These are phyloP conservation scores for Penicillium sp. DNA, from an alignment of 2,329 filamentous ascomycete genomes.

Conservation along the genomic window DNA sequence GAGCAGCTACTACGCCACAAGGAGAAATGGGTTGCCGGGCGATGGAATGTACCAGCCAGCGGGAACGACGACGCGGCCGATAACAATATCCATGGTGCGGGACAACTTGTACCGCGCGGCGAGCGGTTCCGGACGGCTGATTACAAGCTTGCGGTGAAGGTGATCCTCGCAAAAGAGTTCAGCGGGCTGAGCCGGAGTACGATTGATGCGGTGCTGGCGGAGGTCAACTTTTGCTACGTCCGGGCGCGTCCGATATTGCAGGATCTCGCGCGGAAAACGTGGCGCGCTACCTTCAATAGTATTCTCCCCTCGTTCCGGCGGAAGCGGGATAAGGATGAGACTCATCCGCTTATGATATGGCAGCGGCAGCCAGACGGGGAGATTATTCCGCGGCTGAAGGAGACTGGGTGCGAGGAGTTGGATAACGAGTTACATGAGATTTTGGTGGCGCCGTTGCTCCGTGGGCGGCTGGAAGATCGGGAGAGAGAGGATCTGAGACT, in stretches of 20 bases:
- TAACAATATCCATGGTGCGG: constrained; percentile 16
- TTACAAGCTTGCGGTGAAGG: constrained; percentile 49
- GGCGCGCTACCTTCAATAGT: constrained; percentile 51
- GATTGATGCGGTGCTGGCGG: constrained; percentile 53
- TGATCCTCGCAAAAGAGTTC: constrained; percentile 49
- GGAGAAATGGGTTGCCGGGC: constrained; percentile 52
- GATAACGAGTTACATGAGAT: constrained; percentile 47
- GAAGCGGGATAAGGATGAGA: constrained; percentile 44
- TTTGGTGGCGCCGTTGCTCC: constrained; percentile 44
- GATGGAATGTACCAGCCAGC: constrained; percentile 48
- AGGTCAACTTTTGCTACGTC: constrained; percentile 53
- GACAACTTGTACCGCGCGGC: constrained; percentile 38
- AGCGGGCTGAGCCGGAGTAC: constrained; percentile 48
- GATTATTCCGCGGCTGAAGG: constrained; percentile 41
- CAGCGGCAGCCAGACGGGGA: constrained; percentile 40
- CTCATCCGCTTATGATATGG: constrained; percentile 46
- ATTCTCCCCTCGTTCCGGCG: constrained; percentile 49
- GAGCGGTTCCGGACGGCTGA: constrained; percentile 50
- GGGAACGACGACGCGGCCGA: constrained; percentile 11
- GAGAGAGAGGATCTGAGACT: constrained; percentile 43
- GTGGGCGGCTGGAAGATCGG: constrained; percentile 41
- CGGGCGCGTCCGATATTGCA: constrained; percentile 49
- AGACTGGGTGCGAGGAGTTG: constrained; percentile 50
- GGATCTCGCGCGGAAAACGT: constrained; percentile 49
- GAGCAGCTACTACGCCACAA: constrained; percentile 54